A percentile compares a stretch with the other conserved stretches of the same genome.
These are phyloP conservation scores for Hysterium pulicare DNA, from an alignment of 2,329 filamentous ascomycete species.

Conservation along the genomic window DNA sequence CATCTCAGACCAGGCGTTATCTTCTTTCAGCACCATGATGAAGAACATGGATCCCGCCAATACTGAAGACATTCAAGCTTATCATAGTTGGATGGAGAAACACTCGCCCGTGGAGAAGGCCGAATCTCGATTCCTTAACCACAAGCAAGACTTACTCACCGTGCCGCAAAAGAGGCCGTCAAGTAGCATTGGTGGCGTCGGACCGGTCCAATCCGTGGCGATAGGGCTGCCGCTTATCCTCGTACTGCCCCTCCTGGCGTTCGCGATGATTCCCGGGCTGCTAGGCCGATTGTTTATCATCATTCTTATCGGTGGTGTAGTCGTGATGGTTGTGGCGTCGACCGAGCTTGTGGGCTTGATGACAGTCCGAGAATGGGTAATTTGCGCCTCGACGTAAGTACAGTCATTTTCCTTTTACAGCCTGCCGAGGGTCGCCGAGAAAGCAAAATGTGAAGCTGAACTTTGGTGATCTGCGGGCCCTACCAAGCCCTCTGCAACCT, in stretches of 20 bases:
- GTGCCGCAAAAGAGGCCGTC: constrained; percentile 20
- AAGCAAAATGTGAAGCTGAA: neutral
- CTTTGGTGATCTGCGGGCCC: neutral
- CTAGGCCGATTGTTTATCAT: constrained; percentile 40
- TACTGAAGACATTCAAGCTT: constrained; percentile 50
- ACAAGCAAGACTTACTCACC: constrained; percentile 53
- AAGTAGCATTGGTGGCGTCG: constrained; percentile 6
- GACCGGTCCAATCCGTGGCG: constrained; percentile 16
- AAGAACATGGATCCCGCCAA: constrained; percentile 51
- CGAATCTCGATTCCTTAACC: constrained; percentile 60
- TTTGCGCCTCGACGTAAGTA: constrained; percentile 40
- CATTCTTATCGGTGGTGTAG: constrained; percentile 34
- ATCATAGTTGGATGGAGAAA: constrained; percentile 55
- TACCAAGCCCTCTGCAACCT: neutral
- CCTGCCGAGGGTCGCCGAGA: neutral
- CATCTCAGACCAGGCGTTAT: constrained; percentile 54
- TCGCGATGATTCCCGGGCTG: constrained; percentile 41
- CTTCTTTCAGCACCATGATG: constrained; percentile 55
- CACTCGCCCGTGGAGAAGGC: constrained; percentile 55
- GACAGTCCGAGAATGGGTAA: constrained; percentile 38
- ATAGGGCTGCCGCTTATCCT: constrained; percentile 38
- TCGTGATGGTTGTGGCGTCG: constrained; percentile 31
- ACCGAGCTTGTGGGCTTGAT: constrained; percentile 35
- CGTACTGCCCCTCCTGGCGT: constrained; percentile 41
- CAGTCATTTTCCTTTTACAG: constrained; percentile 9